phyloP scores from a whole-genome alignment of 2,329 filamentous ascomycete species.

The Diaporthe longicolla region DNA sequence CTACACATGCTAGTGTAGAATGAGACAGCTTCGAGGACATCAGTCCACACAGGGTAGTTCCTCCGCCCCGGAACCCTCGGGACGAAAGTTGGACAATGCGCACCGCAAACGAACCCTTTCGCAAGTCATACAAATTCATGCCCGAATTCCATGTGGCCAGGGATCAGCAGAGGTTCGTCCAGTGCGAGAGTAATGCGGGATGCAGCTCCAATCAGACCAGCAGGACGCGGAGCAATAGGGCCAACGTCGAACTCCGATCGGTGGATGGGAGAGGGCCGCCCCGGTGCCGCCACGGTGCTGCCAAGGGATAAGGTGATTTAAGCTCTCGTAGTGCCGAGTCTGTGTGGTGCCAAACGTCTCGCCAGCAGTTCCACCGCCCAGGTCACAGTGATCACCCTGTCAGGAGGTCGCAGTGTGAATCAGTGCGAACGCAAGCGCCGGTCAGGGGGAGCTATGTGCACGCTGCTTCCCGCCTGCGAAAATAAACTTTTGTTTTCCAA shows the following conservation, averaged over 20 bases:
- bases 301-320: constrained; percentile 11
- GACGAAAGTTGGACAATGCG: background rate
- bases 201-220: background rate
- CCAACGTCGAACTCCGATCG: background rate
- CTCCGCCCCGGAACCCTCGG: constrained; percentile 6
- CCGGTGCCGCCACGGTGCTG: background rate
- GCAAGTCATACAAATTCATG: constrained; percentile 8
- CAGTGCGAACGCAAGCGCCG: background rate
- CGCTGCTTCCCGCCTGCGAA: background rate
- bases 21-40: background rate
- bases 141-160: background rate
- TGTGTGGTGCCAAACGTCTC: constrained; percentile 27
- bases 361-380: constrained; percentile 20
- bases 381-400: constrained; percentile 15
- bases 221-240: background rate
- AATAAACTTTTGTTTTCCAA: constrained; percentile 2
- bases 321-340: constrained; percentile 23
- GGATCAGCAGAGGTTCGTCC: background rate
- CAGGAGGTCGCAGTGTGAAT: constrained; percentile 9
- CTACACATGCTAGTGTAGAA: too few species aligned
- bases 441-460: background rate
- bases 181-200: constrained; percentile 7
- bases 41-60: background rate
- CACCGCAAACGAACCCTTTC: background rate
- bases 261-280: background rate